Conservation (phyloP, 805 yeast species). For the Priceomyces carsonii region DNA sequence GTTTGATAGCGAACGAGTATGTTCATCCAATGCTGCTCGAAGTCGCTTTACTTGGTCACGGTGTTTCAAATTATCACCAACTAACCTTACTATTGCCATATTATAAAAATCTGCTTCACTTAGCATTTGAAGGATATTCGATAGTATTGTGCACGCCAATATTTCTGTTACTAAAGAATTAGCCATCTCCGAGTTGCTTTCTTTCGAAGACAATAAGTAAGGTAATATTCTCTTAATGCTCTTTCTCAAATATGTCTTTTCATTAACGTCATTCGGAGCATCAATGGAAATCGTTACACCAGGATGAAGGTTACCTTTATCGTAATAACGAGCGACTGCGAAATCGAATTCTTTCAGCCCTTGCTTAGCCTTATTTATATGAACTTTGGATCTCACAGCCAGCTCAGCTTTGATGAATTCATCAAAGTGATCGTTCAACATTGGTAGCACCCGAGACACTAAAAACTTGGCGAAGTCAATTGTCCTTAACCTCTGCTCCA, state of each 20-base stretch:
- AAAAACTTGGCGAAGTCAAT: constrained; percentile 59
- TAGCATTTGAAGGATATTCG: constrained; percentile 56
- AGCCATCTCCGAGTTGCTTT: constrained; percentile 50
- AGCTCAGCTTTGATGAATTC: constrained; percentile 48
- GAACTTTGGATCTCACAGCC: constrained; percentile 23
- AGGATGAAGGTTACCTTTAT: constrained; percentile 57
- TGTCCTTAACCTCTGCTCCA: constrained; percentile 43
- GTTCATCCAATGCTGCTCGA: constrained; percentile 68
- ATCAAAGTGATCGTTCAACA: constrained; percentile 63
- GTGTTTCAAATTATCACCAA: constrained; percentile 69
- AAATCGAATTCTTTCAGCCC: constrained; percentile 36
- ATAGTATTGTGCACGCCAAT: constrained; percentile 46
- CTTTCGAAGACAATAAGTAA: constrained; percentile 46
- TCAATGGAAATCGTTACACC: constrained; percentile 44
- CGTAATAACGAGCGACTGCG: constrained; percentile 45
- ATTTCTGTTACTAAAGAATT: constrained; percentile 60
- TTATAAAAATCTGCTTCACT: constrained; percentile 81
- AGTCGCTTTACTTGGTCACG: constrained; percentile 72
- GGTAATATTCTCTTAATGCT: constrained; percentile 48
- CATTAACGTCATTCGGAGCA: constrained; percentile 30
- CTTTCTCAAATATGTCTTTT: constrained; percentile 50
- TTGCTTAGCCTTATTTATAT: constrained; percentile 9
- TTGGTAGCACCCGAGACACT: constrained; percentile 61
- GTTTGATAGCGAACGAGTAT: constrained; percentile 33
- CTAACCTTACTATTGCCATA: constrained; percentile 54